Evolutionary conservation across 768 basidiomycete genomes (phyloP), one percentile per base, ranked within the genome.

Genomic region (Boletus eberwhitei): DNA sequence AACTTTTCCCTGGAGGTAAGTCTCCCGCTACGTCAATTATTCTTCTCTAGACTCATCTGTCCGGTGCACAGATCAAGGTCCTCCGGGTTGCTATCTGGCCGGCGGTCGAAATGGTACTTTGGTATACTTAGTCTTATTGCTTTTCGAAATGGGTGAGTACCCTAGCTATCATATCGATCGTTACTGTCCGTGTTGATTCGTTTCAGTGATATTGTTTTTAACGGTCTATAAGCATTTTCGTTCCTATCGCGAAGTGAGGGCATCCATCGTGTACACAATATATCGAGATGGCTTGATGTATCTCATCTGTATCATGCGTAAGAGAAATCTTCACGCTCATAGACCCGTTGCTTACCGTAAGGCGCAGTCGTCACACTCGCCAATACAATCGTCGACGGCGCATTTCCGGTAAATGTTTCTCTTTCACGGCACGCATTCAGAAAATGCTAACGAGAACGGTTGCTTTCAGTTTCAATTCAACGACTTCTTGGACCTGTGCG

Each of bases 201-300:
- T 16, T 16, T 2, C 22, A 65, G 60, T 51, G 41, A 35, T 57
- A 21, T 39, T 61, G n/a, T 19, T 26, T 34, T 47, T 61, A 26
- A 61, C 24, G 21, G 48, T 34, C 2, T 61, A 57, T 8, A 53
- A 44, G 29, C 41, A 4, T 6, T 48, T 57, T 37, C 38, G 32
- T 14, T 5, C 48, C 14, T 61, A 61, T 35, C 43, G 52, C 22
- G 14, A 43, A 14, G 32, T 44, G 21, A 35, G 4, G 8, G 9
- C 22, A 24, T 26, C 48, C 5, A 48, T 66, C 7, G 39, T 63
- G 17, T 8, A 16, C 36, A 44, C 31, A 7, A n/a, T 49, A 12
- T 65, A 65, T 46, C 46, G 54, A 19, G 64, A 62, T 22, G 32
- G 52, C 36, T 49, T 66, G 45, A 26, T 64, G 37, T 63, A 64